These are phyloP conservation scores for Marasmius tenuissimus DNA, from an alignment of 1,284 basidiomycete genomes.

Conservation along the genomic window DNA sequence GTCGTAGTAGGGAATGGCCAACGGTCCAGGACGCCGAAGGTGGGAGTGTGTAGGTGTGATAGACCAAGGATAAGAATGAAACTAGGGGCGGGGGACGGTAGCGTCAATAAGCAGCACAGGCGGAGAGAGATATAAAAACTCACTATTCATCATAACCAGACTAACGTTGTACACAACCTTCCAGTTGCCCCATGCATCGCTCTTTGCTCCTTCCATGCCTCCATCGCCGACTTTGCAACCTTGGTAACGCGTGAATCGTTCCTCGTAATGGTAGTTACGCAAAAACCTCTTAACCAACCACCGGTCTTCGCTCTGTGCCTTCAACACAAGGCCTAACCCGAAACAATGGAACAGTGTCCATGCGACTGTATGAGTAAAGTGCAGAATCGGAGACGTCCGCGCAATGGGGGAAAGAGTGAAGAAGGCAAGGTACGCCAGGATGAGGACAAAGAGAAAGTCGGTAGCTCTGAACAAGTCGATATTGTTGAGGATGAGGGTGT, in stretches of 20 bases:
- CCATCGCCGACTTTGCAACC: slow-evolving; percentile 34
- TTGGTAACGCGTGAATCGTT: too few species aligned
- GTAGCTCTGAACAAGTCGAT: slow-evolving; percentile 79
- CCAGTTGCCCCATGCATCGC: slow-evolving; percentile 95
- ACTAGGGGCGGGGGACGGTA: slow-evolving; percentile 40
- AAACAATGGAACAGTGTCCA: slow-evolving; percentile 93
- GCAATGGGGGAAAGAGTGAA: slow-evolving; percentile 46
- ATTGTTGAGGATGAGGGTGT: slow-evolving; percentile 80
- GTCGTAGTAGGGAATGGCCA: slow-evolving; percentile 86
- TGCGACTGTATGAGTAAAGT: slow-evolving; percentile 80
- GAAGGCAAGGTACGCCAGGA: slow-evolving; percentile 54
- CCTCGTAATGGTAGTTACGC: slow-evolving; percentile 85
- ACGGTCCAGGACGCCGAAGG: slow-evolving; percentile 72
- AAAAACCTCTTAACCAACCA: slow-evolving; percentile 94
- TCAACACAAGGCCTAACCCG: slow-evolving; percentile 83
- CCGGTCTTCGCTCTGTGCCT: slow-evolving; percentile 83
- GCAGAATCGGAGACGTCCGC: slow-evolving; percentile 48
- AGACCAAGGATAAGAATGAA: slow-evolving; percentile 80
- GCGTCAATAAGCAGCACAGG: not conserved
- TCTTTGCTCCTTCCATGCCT: slow-evolving; percentile 66
- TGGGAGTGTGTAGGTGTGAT: slow-evolving; percentile 85
- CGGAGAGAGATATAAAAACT: slow-evolving; percentile 24
- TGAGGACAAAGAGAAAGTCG: slow-evolving; percentile 66
- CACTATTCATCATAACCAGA: slow-evolving; percentile 93
- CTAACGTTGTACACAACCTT: slow-evolving; percentile 92